A percentile compares a stretch with the other conserved stretches of the same genome.
phyloP scores from a whole-genome alignment of 2,329 filamentous ascomycete species.

The Diplodia corticola region DNA sequence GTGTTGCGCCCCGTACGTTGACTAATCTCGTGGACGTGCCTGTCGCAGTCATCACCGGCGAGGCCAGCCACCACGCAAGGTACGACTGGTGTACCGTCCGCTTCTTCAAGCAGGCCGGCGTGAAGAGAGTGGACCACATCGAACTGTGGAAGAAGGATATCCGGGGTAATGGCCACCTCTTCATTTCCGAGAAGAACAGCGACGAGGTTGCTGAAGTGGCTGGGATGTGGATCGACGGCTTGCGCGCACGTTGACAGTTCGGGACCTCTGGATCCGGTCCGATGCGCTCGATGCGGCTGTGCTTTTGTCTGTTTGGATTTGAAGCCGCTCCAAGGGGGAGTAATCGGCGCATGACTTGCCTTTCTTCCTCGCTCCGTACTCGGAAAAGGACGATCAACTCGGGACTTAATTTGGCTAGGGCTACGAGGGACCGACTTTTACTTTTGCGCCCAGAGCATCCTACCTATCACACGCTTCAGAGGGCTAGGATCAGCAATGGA shows the following conservation, averaged over 20 bases:
- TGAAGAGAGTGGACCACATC: background rate
- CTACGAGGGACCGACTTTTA: background rate
- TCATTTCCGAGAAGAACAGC: conserved; percentile 5
- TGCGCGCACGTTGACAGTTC: background rate
- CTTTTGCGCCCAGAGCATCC: background rate
- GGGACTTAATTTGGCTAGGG: background rate
- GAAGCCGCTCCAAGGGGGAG: background rate
- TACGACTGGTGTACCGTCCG: background rate
- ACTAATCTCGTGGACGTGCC: background rate
- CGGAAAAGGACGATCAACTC: background rate
- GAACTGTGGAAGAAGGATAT: background rate
- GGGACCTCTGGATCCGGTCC: background rate
- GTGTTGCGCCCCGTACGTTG: background rate
- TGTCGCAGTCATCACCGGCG: background rate
- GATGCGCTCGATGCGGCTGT: background rate
- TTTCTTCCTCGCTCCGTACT: background rate
- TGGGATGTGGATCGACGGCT: background rate
- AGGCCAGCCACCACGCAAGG: conserved; percentile 3
- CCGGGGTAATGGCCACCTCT: background rate
- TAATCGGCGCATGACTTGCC: background rate
- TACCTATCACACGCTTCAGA: background rate
- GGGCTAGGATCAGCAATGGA: background rate
- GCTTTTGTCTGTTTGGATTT: background rate
- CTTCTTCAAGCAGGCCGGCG: background rate
- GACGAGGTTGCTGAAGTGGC: conserved; percentile 9